Evolutionary conservation across 176 grass and related monocot species (phyloP).

Genomic region (Lolium rigidum): DNA sequence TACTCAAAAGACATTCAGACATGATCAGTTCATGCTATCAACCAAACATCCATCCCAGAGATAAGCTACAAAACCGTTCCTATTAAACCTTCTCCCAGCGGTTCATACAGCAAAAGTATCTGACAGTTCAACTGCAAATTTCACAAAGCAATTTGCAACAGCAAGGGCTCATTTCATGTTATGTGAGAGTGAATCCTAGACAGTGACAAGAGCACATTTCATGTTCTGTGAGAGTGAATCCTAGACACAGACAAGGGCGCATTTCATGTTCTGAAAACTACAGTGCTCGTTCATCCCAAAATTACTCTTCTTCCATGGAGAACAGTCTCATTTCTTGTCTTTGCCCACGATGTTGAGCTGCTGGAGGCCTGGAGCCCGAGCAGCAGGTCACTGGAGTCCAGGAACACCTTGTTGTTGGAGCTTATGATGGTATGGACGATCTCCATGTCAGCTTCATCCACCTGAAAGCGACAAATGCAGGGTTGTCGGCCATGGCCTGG

Average conservation of each 20-base stretch:
- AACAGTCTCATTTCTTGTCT: constrained; percentile 45
- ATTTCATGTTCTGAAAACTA: not conserved
- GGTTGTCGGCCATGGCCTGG: constrained; percentile 78
- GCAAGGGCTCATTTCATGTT: not conserved
- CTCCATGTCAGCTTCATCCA: constrained; percentile 73
- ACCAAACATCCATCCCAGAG: no score
- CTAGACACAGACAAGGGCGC: no score
- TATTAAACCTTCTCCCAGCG: no score
- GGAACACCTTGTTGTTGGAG: constrained; percentile 84
- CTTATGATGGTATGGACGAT: constrained; percentile 76
- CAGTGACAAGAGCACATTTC: not conserved
- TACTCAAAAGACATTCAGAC: no score
- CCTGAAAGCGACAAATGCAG: constrained; percentile 78
- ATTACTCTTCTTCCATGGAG: constrained; percentile 2
- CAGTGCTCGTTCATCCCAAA: not conserved
- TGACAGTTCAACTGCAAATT: not conserved
- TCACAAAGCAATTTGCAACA: not conserved
- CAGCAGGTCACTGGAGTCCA: constrained; percentile 77
- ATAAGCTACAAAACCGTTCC: no score
- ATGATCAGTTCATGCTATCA: no score
- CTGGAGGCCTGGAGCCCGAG: constrained; percentile 58
- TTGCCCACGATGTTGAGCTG: constrained; percentile 51
- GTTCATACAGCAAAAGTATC: not conserved
- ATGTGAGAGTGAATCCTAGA: not conserved
- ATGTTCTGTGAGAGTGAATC: no score